Evolutionary conservation across 2,329 filamentous ascomycete species (phyloP).

Genomic region (Sordariomycetes sp.): DNA sequence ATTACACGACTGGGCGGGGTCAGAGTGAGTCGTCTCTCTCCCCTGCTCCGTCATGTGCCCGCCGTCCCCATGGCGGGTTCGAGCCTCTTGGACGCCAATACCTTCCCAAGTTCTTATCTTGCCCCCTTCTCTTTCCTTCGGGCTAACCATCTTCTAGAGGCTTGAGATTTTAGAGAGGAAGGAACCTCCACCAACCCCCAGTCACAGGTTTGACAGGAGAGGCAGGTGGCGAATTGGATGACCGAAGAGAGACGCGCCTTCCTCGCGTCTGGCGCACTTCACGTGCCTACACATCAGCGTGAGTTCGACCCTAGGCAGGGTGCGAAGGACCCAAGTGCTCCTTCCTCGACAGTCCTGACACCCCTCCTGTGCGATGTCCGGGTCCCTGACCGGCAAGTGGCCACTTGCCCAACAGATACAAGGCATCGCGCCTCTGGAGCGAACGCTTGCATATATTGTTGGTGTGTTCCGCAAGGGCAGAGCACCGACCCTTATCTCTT

Average conservation of each 20-base stretch:
- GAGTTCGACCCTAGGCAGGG: not conserved
- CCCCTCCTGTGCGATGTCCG: not conserved
- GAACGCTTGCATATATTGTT: not conserved
- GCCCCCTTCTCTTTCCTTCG: too few relatives aligned
- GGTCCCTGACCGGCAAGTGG: not conserved
- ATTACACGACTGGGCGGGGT: too few relatives aligned
- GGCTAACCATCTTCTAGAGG: not conserved
- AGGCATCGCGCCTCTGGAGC: not conserved
- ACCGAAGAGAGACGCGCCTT: not conserved
- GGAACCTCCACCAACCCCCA: too few relatives aligned
- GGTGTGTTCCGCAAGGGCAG: not conserved
- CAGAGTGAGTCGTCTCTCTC: too few relatives aligned
- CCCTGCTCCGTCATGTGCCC: too few relatives aligned
- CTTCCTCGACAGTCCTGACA: not conserved
- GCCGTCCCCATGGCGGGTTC: too few relatives aligned
- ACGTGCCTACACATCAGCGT: not conserved
- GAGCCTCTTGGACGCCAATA: too few relatives aligned
- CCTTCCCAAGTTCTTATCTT: too few relatives aligned
- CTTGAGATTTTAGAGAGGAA: not conserved
- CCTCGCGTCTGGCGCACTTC: not conserved
- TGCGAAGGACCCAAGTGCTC: not conserved
- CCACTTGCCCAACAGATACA: not conserved
- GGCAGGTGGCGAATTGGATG: slow-evolving; percentile 5
- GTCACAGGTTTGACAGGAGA: slow-evolving; percentile 7
- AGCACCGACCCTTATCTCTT: not conserved